Evolutionary conservation across 1,284 basidiomycete species (phyloP), one percentile per base, ranked within the genome.

Genomic region (Moesziomyces aphidis): DNA sequence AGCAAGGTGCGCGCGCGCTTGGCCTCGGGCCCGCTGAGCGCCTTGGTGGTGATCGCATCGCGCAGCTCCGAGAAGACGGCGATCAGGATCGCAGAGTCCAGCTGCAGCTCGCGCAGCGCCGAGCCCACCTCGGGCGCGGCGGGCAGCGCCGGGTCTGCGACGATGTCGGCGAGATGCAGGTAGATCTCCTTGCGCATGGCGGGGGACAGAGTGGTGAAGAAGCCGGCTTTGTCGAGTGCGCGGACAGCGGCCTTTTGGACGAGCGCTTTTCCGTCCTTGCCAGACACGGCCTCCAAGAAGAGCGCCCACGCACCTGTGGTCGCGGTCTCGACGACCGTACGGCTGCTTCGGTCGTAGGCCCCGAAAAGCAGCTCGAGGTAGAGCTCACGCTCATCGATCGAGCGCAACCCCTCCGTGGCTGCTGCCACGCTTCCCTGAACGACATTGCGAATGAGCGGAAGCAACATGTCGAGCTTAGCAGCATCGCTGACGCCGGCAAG

Each of bases 401-500:
- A 56, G 48, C 52, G 50, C 46, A 70, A 47, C 21, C 58, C 50
- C 17, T 51, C 58, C 4, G 58, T 66, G n/a, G 45, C 53, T n/a
- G 45, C 22, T 2, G 58, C 48, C 0, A 44, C 46, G 31, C 51
- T 50, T 49, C 55, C 54, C 21, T 57, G 47, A 2, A 61, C 55
- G 10, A 91, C 77, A 0, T 71, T 65, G 64, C 89, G 87, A 44
- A 93, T 85, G 7, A 90, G 87, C 0, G 92, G 90, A 10, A 89
- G 80, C 3, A 96, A 85, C 56, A 90, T 88, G 26, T 89, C 87
- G 17, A 90, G 86, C 84, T 93, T 93, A 19, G 88, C 87, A 47
- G 86, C 82, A 81, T 92, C 90, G 8, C 89, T 86, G n/a, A 94
- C 88, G 10, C 86, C 86, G 48, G 87, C 86, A 8, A 94, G 82